Evolutionary conservation across 371 early-diverging fungal species (phyloP), one percentile per base, ranked within the genome.

Genomic region (Sanchytrium tribonematis): DNA sequence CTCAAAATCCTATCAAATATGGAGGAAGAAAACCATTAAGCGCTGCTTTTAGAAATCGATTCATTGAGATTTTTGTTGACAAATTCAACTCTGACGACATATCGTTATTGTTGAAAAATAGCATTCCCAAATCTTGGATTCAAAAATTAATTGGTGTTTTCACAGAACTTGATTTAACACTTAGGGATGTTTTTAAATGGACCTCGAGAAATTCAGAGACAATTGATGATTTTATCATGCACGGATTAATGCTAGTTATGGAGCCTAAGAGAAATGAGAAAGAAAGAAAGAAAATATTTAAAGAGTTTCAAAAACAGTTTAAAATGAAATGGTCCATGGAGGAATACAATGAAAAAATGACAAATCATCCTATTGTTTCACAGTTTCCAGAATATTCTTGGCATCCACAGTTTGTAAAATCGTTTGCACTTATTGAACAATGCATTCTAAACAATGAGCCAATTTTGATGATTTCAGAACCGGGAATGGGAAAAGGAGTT

Each of bases 401-500:
- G 68, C 5, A 29, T 67, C 68, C 68, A 17, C 27, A 16, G 5
- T 31, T 27, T 68, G 65, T 72, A 29, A 31, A 30, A 78, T 95
- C 66, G 93, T 91, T 0, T 94, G 94, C 87, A 29, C 79, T 97
- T 31, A 89, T 96, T 1, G 82, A 85, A 28, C 82, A 84, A 32
- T 90, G 91, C 69, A 78, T 94, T 69, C 74, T 80, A 68, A 83
- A 86, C 77, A 82, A 85, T 66, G 99, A 99, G 75, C 96, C 98
- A 28, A 88, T 98, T 28, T 77, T 99, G 28, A 82, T 99, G 1
- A 92, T 99, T 0, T 99, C 99, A 68, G 98, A 96, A 74, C 98
- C 99, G 5, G 99, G 99, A 22, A 92, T 94, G 76, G 99, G 99
- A 69, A 99, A 99, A 77, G 98, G 99, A 0, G 95, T 93, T 17